Base-by-base conservation (phyloP, 805 yeast genomes). In the Candida rishiriensis region DNA sequence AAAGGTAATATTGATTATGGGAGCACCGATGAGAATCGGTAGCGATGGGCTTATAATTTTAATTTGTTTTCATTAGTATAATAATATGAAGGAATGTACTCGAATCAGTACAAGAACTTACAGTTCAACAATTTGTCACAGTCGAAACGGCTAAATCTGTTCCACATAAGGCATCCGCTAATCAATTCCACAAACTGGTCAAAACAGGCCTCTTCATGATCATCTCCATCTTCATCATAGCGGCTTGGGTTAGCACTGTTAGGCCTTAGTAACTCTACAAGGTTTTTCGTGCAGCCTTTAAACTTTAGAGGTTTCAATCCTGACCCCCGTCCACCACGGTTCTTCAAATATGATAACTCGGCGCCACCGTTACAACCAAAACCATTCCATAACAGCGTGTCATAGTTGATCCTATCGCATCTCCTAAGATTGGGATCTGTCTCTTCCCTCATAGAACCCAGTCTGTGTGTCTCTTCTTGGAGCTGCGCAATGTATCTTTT, bases 401-500 rank as follows among this genome's bases (percentile, higher is more conserved):
- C 49, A 34, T 54, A 54, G 40, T 60, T 61, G 17, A 38, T 46
- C 36, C 14, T 39, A 12, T 3, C 36, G 16, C 30, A 34, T 14
- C 28, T 31, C 3, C 9, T 39, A 28, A 28, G 46, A 46, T 29
- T 30, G 5, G 33, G 9, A 13, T n/a, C 14, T 9, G 14, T 30
- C 7, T 21, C 34, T 11, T 12, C 34, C 13, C 17, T 13, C 11
- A n/a, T n/a, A 11, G 35, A 29, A 0, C 76, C 76, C 21, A 58
- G 46, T 12, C 52, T 50, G 12, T 57, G 39, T 5, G 79, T 44
- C 9, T 64, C 68, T 8, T 66, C 57, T 33, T 83, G 59, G 43
- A 74, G 61, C 9, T 59, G 52, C 12, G 64, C 21, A 2, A 81
- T 68, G 4, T 69, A 61, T 3, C 60, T 42, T 57, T 69, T 61